Evolutionary conservation across 2,329 filamentous ascomycete species (phyloP).

Genomic region (Alternaria incomplexa): DNA sequence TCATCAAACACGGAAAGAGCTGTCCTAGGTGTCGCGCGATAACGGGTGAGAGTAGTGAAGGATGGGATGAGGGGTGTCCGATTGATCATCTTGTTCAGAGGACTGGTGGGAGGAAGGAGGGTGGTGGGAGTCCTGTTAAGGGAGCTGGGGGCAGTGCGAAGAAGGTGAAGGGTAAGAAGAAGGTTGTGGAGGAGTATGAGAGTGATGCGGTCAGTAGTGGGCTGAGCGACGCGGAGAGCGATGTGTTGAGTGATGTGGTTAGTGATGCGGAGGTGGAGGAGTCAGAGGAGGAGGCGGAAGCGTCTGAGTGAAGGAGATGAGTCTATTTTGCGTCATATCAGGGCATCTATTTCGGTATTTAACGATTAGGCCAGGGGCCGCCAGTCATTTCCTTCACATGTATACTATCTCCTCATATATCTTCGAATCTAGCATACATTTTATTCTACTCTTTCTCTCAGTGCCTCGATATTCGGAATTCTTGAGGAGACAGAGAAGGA

Average conservation of each 20-base stretch:
- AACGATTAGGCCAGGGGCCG: neutral
- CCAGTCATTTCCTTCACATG: neutral
- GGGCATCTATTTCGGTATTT: neutral
- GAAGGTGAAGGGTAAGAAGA: constrained; percentile 22
- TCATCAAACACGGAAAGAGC: constrained; percentile 67
- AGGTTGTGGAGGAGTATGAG: constrained; percentile 25
- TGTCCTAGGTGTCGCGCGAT: constrained; percentile 67
- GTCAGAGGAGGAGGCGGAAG: constrained; percentile 6
- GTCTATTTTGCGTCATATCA: neutral
- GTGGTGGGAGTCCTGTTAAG: constrained; percentile 20
- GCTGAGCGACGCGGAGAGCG: constrained; percentile 17
- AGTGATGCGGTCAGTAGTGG: constrained; percentile 33
- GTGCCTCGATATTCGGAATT: no score
- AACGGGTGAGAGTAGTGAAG: constrained; percentile 65
- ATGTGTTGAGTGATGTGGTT: constrained; percentile 29
- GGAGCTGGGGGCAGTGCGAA: constrained; percentile 11
- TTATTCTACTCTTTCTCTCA: no score
- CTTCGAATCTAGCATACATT: neutral
- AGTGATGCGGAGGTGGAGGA: constrained; percentile 35
- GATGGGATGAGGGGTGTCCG: constrained; percentile 68
- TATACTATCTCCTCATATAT: neutral
- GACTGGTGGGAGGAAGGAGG: constrained; percentile 60
- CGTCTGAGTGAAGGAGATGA: neutral
- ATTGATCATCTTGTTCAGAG: constrained; percentile 68
- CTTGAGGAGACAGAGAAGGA: no score